Conservation (phyloP, 805 yeast genomes). For the Kluyveromyces lactis region DNA sequence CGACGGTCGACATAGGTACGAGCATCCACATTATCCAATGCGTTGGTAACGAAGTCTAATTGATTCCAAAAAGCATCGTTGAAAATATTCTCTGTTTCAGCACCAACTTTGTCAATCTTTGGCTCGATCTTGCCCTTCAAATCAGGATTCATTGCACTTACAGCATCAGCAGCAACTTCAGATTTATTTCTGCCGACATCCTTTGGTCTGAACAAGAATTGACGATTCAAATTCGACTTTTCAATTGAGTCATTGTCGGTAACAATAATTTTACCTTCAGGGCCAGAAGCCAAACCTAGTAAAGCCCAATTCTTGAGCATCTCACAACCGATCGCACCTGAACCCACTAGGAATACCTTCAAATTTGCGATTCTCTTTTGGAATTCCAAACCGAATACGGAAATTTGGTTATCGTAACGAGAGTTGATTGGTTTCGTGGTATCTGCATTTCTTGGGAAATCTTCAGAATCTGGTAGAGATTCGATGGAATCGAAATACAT, state of each 20-base stretch:
- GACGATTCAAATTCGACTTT: slow-evolving; percentile 92
- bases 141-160: slow-evolving; percentile 75
- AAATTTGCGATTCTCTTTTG: slow-evolving; percentile 68
- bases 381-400: slow-evolving; percentile 79
- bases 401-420: slow-evolving; percentile 92
- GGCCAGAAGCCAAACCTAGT: slow-evolving; percentile 91
- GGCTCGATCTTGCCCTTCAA: slow-evolving; percentile 69
- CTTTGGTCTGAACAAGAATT: slow-evolving; percentile 86
- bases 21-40: slow-evolving; percentile 95
- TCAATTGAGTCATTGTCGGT: slow-evolving; percentile 96
- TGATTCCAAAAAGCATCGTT: slow-evolving; percentile 77
- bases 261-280: slow-evolving; percentile 71
- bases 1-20: slow-evolving; percentile 96
- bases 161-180: slow-evolving; percentile 85
- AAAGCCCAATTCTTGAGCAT: slow-evolving; percentile 98
- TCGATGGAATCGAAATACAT: slow-evolving; percentile 92
- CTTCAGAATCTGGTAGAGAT: slow-evolving; percentile 60
- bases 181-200: slow-evolving; percentile 92
- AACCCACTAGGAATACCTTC: slow-evolving; percentile 84
- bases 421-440: slow-evolving; percentile 68
- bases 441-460: slow-evolving; percentile 56
- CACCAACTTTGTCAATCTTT: slow-evolving; percentile 80
- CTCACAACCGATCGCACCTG: slow-evolving; percentile 99
- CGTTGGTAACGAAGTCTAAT: slow-evolving; percentile 89
- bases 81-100: slow-evolving; percentile 84